Base-by-base conservation (phyloP, 306 rosid species). In the Trichosanthes truncata region DNA sequence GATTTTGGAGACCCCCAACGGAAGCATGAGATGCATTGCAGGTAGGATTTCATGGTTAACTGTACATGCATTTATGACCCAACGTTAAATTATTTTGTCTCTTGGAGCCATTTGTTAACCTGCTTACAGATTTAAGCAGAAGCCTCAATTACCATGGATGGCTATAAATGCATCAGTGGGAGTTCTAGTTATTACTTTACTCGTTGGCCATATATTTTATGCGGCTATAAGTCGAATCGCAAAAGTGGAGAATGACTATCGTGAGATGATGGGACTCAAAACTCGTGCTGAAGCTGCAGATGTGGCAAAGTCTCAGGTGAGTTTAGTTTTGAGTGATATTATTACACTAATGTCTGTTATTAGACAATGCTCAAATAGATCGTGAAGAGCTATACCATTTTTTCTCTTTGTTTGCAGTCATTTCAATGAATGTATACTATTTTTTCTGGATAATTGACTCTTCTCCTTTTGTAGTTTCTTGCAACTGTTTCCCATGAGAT, bases 401-500 rank as follows among this genome's bases (percentile, higher is more conserved):
- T 6, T 52, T 66, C 36, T 36, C 73, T 8, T 10, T n/a, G 43
- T 20, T 18, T 18, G 4, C 25, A n/a, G 38, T 36, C 11, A 66
- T 66, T 36, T 38, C 26, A 26, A 35, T 35, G 33, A n/a, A 31
- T 67, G 31, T 38, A 67, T n/a, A 67, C 29, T 76, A 48, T 69
- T 33, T 56, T 15, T 77, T 78, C 9, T 3, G 26, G 75, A 31
- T 65, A 68, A 71, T 82, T 43, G 66, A 79, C 74, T 43, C 81
- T 80, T 84, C 61, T 63, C 63, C 62, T 81, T 82, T 72, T 89
- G 89, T 79, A 94, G 97, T 92, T 95, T 88, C 92, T 95, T 84
- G 98, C 97, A 7, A 95, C 97, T 23, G 98, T 95, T 84, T 95
- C 98, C 78, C 98, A 95, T 11, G 97, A 95, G 94, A 95, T 95